Evolutionary conservation across 768 basidiomycete species (phyloP).

Genomic region (Suillus placidus): DNA sequence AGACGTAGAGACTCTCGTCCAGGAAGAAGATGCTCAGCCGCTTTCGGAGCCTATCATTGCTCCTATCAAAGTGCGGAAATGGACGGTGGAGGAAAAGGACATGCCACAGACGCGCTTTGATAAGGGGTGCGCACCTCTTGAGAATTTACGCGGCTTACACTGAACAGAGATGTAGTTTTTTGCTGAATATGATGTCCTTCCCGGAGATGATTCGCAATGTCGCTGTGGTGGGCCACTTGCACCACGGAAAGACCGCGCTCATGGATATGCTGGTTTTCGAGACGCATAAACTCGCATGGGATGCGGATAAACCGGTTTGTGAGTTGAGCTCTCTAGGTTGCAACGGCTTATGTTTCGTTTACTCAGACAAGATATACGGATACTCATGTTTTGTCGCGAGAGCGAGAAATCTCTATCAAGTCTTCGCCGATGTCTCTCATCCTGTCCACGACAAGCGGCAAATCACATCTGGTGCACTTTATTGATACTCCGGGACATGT

Average conservation of each 20-base stretch:
- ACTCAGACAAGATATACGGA: constrained; percentile 91
- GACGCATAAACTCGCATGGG: constrained; percentile 94
- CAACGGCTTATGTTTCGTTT: constrained; percentile 25
- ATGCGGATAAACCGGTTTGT: constrained; percentile 85
- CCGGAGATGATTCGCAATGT: constrained; percentile 97
- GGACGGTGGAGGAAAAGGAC: constrained; percentile 93
- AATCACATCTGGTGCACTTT: constrained; percentile 91
- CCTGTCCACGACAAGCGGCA: constrained; percentile 80
- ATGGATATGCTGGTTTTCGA: constrained; percentile 98
- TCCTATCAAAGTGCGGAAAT: constrained; percentile 92
- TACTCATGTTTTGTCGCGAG: constrained; percentile 86
- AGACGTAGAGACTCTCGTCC: constrained; percentile 94
- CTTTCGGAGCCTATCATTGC: constrained; percentile 94
- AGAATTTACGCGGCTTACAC: constrained; percentile 4
- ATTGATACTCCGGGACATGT: constrained; percentile 98
- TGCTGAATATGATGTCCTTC: constrained; percentile 88
- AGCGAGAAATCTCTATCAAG: constrained; percentile 92
- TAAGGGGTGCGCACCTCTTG: constrained; percentile 68
- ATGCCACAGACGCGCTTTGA: constrained; percentile 98
- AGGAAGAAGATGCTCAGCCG: constrained; percentile 97
- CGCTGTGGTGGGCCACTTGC: constrained; percentile 93
- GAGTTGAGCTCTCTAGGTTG: constrained; percentile 14
- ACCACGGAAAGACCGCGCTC: constrained; percentile 96
- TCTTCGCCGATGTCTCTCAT: constrained; percentile 96
- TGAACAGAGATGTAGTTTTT: constrained; percentile 58